Base-by-base conservation (phyloP, 306 rosid species). In the Malus fusca region DNA sequence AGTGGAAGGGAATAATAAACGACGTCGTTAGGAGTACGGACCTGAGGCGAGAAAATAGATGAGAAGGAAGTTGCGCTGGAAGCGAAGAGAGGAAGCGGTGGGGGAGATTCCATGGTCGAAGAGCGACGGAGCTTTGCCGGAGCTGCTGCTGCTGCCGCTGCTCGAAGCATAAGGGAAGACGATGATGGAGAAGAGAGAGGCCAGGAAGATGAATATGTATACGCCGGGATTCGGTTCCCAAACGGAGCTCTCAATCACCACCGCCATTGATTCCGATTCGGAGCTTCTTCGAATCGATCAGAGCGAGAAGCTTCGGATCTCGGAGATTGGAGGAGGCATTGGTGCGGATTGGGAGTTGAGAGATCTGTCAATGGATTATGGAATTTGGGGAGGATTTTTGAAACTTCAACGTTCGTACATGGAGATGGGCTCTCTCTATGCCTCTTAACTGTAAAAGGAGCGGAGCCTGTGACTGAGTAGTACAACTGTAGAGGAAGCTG, bases 41-140 rank as follows among this genome's bases (percentile, higher is more conserved):
- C 99, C 97, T 80, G 97, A 92, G 75, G 92, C 97, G 52, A 95
- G 85, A 68, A 92, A 88, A 75, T 85, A 89, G 52, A 90, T 53
- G 63, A 90, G 72, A 72, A 92, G 88, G 85, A 90, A 89, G 81
- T 80, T 88, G 37, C 91, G 82, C 82, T 89, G 97, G 86, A 89
- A 92, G 68, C 89, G 91, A 55, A 75, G 80, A 69, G 90, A 88
- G 11, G 96, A 80, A 26, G 84, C 11, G 25, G 77, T 13, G 74
- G 93, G 78, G 56, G 91, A 88, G 80, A 75, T 42, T 79, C 92
- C 97, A 77, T 87, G 92, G 83, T 90, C 97, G 88, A 92, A 88
- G 79, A 88, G 69, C 35, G 86, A 67, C 55, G 93, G 78, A 52
- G 87, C 69, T 78, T 88, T 75, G 76, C 66, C 78, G 62, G 80